Conservation (phyloP, 2,329 filamentous ascomycete genomes). For the Pseudocercospora crystallina region DNA sequence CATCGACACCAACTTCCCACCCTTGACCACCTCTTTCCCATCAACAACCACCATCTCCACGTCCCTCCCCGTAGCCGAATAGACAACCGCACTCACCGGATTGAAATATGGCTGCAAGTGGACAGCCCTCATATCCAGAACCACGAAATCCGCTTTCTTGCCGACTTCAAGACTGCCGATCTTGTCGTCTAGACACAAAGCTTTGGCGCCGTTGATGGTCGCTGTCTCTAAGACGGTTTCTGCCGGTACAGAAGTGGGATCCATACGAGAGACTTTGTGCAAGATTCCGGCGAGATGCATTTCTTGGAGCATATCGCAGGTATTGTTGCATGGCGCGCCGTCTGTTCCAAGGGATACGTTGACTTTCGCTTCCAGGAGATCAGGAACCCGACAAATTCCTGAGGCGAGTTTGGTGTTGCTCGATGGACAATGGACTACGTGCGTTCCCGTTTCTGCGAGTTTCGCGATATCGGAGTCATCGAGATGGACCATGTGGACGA, state of each 20-base stretch:
- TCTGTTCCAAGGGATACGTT: slow-evolving; percentile 55
- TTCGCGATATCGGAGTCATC: slow-evolving; percentile 45
- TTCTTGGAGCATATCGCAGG: slow-evolving; percentile 54
- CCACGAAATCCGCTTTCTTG: slow-evolving; percentile 48
- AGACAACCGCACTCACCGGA: slow-evolving; percentile 46
- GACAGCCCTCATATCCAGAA: slow-evolving; percentile 29
- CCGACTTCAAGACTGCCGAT: slow-evolving; percentile 46
- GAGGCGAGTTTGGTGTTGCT: slow-evolving; percentile 55
- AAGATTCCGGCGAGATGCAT: slow-evolving; percentile 54
- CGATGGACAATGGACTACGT: slow-evolving; percentile 53
- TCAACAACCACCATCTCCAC: slow-evolving; percentile 48
- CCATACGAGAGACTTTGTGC: slow-evolving; percentile 45
- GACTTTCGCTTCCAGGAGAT: slow-evolving; percentile 44
- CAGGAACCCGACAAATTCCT: slow-evolving; percentile 50
- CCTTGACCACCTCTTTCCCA: slow-evolving; percentile 31
- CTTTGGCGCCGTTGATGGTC: slow-evolving; percentile 52
- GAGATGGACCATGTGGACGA: slow-evolving; percentile 55
- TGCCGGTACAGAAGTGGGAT: slow-evolving; percentile 47
- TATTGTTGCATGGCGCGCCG: slow-evolving; percentile 55
- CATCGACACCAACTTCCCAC: slow-evolving; percentile 39
- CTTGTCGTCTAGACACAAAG: slow-evolving; percentile 41
- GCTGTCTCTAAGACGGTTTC: slow-evolving; percentile 53
- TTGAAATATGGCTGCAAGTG: slow-evolving; percentile 25
- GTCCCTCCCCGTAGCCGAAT: slow-evolving; percentile 46
- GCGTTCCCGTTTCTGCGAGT: slow-evolving; percentile 42